Conservation (phyloP, 2,329 filamentous ascomycete genomes). For the Xylaria sp. region DNA sequence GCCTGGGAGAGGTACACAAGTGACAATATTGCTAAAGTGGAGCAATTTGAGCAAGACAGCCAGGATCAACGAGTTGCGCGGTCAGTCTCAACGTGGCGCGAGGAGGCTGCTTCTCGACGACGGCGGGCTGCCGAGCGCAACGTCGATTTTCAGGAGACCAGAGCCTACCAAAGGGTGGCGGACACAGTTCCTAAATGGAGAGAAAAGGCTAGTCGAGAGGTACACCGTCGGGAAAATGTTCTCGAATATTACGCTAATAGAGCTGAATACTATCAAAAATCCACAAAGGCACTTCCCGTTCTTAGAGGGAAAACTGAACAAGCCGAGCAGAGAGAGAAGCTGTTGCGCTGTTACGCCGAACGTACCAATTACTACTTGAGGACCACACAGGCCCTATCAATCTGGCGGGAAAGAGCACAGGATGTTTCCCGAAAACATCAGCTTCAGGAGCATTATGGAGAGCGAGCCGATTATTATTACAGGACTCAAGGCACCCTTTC, state of each 20-base stretch:
- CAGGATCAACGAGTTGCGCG: conserved; percentile 34
- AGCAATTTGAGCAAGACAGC: conserved; percentile 41
- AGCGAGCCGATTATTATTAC: conserved; percentile 49
- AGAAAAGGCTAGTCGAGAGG: conserved; percentile 34
- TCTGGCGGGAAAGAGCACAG: conserved; percentile 45
- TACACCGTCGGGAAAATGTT: conserved; percentile 35
- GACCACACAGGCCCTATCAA: conserved; percentile 43
- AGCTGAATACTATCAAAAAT: conserved; percentile 48
- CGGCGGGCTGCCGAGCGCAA: conserved; percentile 39
- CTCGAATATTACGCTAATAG: conserved; percentile 44
- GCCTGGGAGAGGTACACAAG: conserved; percentile 48
- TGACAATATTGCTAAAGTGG: conserved; percentile 42
- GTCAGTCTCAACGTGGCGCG: conserved; percentile 41
- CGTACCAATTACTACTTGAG: conserved; percentile 48
- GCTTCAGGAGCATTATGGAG: conserved; percentile 43
- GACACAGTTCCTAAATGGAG: conserved; percentile 45
- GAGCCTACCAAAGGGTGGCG: conserved; percentile 41
- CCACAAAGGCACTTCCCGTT: conserved; percentile 40
- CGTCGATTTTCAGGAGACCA: conserved; percentile 38
- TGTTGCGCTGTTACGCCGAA: conserved; percentile 44
- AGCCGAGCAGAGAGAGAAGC: conserved; percentile 39
- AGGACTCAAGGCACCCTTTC: conserved; percentile 42
- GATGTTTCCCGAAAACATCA: conserved; percentile 38
- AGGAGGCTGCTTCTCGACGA: conserved; percentile 35
- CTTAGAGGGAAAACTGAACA: conserved; percentile 39